These are phyloP conservation scores for Xerocomus amazonicus DNA, from an alignment of 1,284 basidiomycete species.

Conservation along the genomic window DNA sequence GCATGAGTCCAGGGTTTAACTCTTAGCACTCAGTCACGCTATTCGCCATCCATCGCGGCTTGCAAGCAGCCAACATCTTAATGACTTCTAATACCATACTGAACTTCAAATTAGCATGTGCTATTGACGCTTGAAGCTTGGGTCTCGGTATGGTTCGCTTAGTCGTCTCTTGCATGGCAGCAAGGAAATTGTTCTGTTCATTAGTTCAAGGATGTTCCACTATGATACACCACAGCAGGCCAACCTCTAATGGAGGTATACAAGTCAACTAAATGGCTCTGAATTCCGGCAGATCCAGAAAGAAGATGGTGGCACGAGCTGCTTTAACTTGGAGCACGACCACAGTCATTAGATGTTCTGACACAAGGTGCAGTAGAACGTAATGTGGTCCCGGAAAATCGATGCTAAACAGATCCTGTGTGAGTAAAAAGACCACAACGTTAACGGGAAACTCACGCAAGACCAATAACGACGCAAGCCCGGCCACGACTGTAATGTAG, in stretches of 20 bases:
- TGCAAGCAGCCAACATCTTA: not conserved
- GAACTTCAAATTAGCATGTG: too few relatives aligned
- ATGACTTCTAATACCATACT: too few relatives aligned
- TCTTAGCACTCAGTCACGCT: too few relatives aligned
- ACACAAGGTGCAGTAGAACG: conserved; percentile 69
- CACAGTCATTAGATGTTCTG: conserved; percentile 63
- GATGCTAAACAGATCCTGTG: conserved; percentile 44
- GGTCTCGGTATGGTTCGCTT: too few relatives aligned
- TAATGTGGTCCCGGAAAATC: conserved; percentile 67
- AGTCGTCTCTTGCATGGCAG: conserved; percentile 2
- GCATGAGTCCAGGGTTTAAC: too few relatives aligned
- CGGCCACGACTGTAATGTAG: conserved; percentile 75
- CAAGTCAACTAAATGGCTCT: conserved; percentile 22
- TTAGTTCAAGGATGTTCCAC: conserved; percentile 13
- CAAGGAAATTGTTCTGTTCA: not conserved
- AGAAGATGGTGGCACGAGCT: conserved; percentile 8
- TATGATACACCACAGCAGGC: conserved; percentile 34
- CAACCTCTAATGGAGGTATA: conserved; percentile 27
- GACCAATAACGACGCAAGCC: conserved; percentile 79
- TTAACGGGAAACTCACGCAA: conserved; percentile 58
- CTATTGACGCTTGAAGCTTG: too few relatives aligned
- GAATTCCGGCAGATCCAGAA: conserved; percentile 18
- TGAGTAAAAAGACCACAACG: conserved; percentile 1
- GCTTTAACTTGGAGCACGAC: conserved; percentile 2
- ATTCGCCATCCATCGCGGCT: too few relatives aligned